Percentiles rank a stretch among this genome's conserved stretches.
phyloP scores from a whole-genome alignment of 2,329 filamentous ascomycete species.

The Parastagonospora avenae region DNA sequence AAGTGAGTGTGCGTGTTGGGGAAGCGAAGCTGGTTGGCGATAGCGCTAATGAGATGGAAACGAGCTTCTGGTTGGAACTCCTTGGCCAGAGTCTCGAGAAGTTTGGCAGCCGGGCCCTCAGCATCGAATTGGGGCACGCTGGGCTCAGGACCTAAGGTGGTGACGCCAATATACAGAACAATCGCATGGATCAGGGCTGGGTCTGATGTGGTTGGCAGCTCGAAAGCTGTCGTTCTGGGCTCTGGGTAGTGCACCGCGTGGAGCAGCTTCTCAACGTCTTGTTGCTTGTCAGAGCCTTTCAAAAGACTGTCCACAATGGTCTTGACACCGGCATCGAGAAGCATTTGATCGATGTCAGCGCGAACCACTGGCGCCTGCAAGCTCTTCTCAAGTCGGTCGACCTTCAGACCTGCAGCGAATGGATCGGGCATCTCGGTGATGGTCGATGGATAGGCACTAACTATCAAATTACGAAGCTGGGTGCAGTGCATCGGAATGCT shows the following conservation, averaged over 20 bases:
- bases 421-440: conserved; percentile 75
- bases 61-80: conserved; percentile 77
- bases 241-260: conserved; percentile 70
- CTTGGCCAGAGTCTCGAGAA: conserved; percentile 77
- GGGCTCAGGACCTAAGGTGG: conserved; percentile 67
- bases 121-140: conserved; percentile 69
- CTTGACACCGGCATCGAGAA: conserved; percentile 58
- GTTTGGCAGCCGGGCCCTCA: conserved; percentile 68
- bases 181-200: conserved; percentile 76
- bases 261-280: conserved; percentile 76
- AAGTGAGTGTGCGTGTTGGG: conserved; percentile 90
- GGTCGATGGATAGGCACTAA: conserved; percentile 76
- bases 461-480: conserved; percentile 85
- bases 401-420: conserved; percentile 73
- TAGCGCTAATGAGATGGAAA: conserved; percentile 82
- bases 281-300: conserved; percentile 64
- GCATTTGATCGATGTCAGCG: conserved; percentile 64
- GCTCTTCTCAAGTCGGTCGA: conserved; percentile 77
- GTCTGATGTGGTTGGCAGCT: conserved; percentile 71
- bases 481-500: conserved; percentile 82
- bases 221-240: conserved; percentile 66
- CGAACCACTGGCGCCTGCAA: conserved; percentile 69
- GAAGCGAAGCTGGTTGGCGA: conserved; percentile 90
- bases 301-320: conserved; percentile 59
- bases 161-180: conserved; percentile 79